Conservation (phyloP, 768 basidiomycete genomes). For the Russula earlei region DNA sequence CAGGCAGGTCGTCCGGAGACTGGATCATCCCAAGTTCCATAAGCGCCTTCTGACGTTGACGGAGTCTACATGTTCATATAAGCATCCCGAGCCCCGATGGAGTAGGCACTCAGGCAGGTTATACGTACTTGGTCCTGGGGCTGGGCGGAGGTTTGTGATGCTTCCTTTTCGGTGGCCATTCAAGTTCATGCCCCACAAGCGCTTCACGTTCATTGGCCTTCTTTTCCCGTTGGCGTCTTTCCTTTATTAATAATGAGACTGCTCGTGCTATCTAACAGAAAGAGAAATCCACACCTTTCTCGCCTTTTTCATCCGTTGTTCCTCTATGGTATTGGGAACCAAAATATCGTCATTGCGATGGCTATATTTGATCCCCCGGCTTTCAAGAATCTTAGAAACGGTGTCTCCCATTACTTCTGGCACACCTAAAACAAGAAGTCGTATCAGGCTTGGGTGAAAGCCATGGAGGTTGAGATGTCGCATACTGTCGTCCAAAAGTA, state of each 20-base stretch:
- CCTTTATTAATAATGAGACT: conserved; percentile 5
- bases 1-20: conserved; percentile 39
- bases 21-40: conserved; percentile 53
- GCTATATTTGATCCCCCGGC: conserved; percentile 59
- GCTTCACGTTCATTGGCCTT: conserved; percentile 19
- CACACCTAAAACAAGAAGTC: conserved; percentile 19
- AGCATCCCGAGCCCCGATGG: not conserved
- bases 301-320: conserved; percentile 46
- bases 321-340: conserved; percentile 57
- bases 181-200: conserved; percentile 28
- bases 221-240: conserved; percentile 21
- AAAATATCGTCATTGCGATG: conserved; percentile 70
- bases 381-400: conserved; percentile 46
- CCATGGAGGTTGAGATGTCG: not conserved
- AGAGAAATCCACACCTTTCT: conserved; percentile 33
- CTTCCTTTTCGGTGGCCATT: conserved; percentile 58
- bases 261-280: not conserved
- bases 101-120: not conserved
- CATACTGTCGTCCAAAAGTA: conserved; percentile 32
- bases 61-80: conserved; percentile 32
- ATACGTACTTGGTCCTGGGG: conserved; percentile 41
- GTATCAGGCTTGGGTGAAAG: conserved; percentile 20
- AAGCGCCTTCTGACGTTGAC: conserved; percentile 48
- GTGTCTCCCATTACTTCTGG: conserved; percentile 36
- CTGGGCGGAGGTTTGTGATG: conserved; percentile 43